Conservation (phyloP, 179 eudicot genomes). For the Beta macrorhiza region DNA sequence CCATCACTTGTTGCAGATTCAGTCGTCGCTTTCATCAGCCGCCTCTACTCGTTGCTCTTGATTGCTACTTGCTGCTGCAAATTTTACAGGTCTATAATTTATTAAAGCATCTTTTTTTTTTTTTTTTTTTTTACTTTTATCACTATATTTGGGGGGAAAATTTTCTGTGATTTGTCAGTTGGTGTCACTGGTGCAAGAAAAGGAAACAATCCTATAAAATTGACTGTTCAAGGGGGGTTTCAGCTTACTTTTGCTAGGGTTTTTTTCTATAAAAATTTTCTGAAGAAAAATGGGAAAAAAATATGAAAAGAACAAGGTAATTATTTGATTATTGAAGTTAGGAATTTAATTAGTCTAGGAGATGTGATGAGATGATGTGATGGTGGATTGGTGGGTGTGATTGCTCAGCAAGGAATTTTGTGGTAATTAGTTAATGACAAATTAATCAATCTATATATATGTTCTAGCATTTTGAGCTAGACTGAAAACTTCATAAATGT, state of each 20-base stretch:
- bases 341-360: neutral
- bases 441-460: neutral
- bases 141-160: neutral
- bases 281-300: neutral
- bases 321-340: conserved; percentile 1
- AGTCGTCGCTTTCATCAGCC: conserved; percentile 51
- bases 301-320: no score
- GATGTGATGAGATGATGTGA: neutral
- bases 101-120: neutral
- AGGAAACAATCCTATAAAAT: neutral
- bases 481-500: neutral
- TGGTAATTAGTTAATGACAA: neutral
- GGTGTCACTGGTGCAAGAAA: neutral
- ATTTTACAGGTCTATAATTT: neutral
- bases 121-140: neutral
- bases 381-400: neutral
- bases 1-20: conserved; percentile 79
- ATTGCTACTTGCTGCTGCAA: conserved; percentile 17
- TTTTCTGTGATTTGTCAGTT: neutral
- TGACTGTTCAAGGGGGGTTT: neutral
- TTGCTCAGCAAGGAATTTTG: neutral
- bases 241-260: conserved; percentile 1
- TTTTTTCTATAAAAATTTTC: neutral
- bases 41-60: conserved; percentile 27
- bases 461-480: conserved; percentile 2